Evolutionary conservation across 495 filamentous ascomycete genomes (phyloP), one percentile per base, ranked within the genome.

Genomic region (Neurospora discreta): DNA sequence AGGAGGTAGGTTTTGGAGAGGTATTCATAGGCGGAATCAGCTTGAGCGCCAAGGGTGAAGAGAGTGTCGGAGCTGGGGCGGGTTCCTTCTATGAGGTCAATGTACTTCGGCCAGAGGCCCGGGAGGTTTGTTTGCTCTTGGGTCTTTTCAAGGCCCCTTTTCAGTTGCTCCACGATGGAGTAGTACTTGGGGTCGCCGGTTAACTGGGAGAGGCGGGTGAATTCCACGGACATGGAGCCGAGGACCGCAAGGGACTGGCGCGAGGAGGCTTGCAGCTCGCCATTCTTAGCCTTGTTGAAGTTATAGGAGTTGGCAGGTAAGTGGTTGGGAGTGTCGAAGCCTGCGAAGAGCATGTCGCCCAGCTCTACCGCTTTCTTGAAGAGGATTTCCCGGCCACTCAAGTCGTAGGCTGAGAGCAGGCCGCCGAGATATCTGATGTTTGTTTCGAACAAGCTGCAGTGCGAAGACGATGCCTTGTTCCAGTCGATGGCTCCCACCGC

Each of bases 11-110:
- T 87, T 76, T 89, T 98, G 33, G 94, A 91, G 39, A 99, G 81
- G 78, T 98, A 97, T 79, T 98, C 95, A 78, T 96, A 97, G 10
- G 90, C 87, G 10, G 91, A 94, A 78, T 97, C 94, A 5, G 91
- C 87, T 76, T 88, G 81, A 13, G 87, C 91, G 46, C 92, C 94
- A 26, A 97, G 80, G 0, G 88, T 90, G 74, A 89, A 97, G 23
- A 74, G 71, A 23, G 38, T 80, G 30, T 82, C 83, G 23, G 68
- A 40, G 33, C 76, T 70, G 40, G 76, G 68, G 9, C 52, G 52
- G 68, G 81, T 74, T 52, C 75, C 68, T 36, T 81, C 75, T 18
- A 69, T 58, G 38, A 81, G 77, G 80, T 97, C 91, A n/a, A 97
- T 77, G 44, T 81, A 84, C 13, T 85, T 79, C 10, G 94, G 94